Evolutionary conservation across 1,284 basidiomycete species (phyloP).

Genomic region (Cryptococcus depauperatus): DNA sequence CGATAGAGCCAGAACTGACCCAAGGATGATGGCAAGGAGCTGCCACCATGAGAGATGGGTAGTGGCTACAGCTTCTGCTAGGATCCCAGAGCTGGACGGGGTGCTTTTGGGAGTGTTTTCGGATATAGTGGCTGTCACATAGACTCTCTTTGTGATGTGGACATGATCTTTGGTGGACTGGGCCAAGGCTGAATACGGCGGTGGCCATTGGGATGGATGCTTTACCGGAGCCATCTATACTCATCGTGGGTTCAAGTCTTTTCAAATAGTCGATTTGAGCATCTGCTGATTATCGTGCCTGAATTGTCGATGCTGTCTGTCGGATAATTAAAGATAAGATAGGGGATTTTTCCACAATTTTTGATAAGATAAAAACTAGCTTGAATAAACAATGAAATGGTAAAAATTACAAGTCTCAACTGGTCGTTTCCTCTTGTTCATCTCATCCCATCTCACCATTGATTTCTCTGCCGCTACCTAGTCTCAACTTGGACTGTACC

Average conservation of each 20-base stretch:
- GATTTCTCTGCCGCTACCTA: too few species aligned
- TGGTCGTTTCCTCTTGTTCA: too few species aligned
- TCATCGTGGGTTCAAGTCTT: slow-evolving; percentile 4
- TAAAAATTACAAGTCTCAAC: too few species aligned
- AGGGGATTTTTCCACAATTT: too few species aligned
- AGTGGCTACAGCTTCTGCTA: slow-evolving; percentile 15
- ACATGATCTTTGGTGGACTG: not conserved
- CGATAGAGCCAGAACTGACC: slow-evolving; percentile 11
- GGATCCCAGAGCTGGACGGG: slow-evolving; percentile 4
- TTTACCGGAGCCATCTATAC: slow-evolving; percentile 13
- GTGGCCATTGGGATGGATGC: not conserved
- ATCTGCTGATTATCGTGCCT: not conserved
- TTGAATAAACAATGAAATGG: not conserved
- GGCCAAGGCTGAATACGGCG: not conserved
- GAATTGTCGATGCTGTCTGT: not conserved
- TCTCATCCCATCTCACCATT: too few species aligned
- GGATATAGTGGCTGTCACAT: not conserved
- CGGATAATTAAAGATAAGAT: too few species aligned
- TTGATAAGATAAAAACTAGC: too few species aligned
- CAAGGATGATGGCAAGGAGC: slow-evolving; percentile 23
- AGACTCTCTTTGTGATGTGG: not conserved
- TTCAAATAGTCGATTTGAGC: not conserved
- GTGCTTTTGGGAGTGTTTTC: not conserved
- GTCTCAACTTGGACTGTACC: too few species aligned
- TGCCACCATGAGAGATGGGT: slow-evolving; percentile 34